Evolutionary conservation across 768 basidiomycete species (phyloP).

Genomic region (Kwoniella bestiolae): DNA sequence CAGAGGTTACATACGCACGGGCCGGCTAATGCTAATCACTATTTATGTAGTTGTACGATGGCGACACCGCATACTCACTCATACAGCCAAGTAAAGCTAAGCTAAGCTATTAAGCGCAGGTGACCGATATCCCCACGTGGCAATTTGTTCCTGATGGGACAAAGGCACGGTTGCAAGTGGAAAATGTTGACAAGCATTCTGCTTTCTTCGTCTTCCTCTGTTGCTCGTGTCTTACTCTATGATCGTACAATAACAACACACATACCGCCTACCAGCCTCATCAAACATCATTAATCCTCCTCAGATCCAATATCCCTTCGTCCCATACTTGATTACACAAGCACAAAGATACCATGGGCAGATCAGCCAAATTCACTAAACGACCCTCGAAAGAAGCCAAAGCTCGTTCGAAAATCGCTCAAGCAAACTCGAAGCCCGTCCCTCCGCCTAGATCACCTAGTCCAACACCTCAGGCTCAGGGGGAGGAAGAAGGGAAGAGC

Average conservation of each 20-base stretch:
- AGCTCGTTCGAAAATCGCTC: slow-evolving; percentile 39
- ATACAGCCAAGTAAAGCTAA: too few species aligned
- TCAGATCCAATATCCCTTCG: background rate
- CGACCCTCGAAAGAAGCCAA: slow-evolving; percentile 44
- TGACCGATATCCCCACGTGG: too few species aligned
- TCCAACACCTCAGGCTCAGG: slow-evolving; percentile 13
- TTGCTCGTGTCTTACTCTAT: too few species aligned
- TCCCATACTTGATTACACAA: too few species aligned
- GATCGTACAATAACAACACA: too few species aligned
- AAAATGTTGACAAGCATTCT: too few species aligned
- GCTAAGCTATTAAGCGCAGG: too few species aligned
- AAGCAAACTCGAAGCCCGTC: slow-evolving; percentile 25
- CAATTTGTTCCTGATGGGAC: background rate
- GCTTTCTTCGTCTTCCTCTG: too few species aligned
- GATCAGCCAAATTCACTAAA: slow-evolving; percentile 46
- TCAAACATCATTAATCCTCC: background rate
- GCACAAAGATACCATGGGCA: slow-evolving; percentile 28
- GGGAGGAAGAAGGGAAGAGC: slow-evolving; percentile 1
- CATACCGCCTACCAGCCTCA: too few species aligned
- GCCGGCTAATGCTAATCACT: background rate
- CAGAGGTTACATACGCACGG: background rate
- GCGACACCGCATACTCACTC: too few species aligned
- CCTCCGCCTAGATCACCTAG: slow-evolving; percentile 20
- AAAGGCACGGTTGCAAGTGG: too few species aligned
- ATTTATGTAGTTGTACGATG: too few species aligned